Conservation (phyloP, 805 yeast genomes). For the Cephaloascus fragrans region DNA sequence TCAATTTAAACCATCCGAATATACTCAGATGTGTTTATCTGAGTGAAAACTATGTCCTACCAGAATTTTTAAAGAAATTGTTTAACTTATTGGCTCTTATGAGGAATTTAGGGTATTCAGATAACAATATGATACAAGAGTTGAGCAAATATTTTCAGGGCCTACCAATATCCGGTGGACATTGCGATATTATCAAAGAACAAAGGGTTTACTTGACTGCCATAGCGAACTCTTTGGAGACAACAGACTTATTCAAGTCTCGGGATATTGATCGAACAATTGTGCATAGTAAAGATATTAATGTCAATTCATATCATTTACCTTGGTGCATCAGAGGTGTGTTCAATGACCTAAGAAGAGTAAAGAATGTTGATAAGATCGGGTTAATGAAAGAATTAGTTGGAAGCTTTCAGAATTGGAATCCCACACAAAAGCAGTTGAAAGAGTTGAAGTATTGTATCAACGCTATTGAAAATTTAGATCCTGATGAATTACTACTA, state of each 20-base stretch:
- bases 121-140: conserved; percentile 33
- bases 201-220: not conserved
- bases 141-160: conserved; percentile 25
- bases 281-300: not conserved
- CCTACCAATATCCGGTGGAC: not conserved
- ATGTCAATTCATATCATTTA: conserved; percentile 13
- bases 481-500: not conserved
- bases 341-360: conserved; percentile 1
- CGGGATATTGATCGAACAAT: not conserved
- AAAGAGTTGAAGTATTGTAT: not conserved
- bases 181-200: not conserved
- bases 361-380: not conserved
- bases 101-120: conserved; percentile 39
- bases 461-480: not conserved
- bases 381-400: not conserved
- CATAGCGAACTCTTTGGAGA: not conserved
- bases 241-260: not conserved
- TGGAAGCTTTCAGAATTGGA: not conserved
- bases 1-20: conserved; percentile 47
- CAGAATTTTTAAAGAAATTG: conserved; percentile 30
- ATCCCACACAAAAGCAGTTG: not conserved
- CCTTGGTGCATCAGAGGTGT: conserved; percentile 20
- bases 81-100: conserved; percentile 37
- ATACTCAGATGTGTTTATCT: conserved; percentile 45
- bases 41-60: conserved; percentile 34